These are phyloP conservation scores for Penicillium egyptiacum DNA, from an alignment of 495 filamentous ascomycete species.

Conservation along the genomic window DNA sequence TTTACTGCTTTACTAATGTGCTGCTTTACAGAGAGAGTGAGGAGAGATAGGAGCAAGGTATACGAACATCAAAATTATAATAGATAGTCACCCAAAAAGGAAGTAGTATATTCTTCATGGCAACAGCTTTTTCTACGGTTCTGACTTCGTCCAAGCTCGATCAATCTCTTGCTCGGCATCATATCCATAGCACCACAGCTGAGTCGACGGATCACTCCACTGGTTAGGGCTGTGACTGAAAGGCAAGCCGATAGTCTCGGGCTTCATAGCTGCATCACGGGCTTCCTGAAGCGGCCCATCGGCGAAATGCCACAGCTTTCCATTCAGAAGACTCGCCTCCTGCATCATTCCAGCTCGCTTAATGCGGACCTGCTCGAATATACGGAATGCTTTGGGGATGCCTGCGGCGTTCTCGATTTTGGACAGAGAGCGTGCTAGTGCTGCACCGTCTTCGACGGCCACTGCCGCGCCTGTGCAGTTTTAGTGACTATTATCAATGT, in stretches of 20 bases:
- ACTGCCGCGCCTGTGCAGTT: conserved; percentile 41
- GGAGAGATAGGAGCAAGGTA: neutral
- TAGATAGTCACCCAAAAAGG: neutral
- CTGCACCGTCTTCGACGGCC: conserved; percentile 43
- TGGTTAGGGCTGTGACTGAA: conserved; percentile 47
- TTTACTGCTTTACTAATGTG: neutral
- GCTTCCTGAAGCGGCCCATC: conserved; percentile 46
- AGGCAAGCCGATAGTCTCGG: conserved; percentile 18
- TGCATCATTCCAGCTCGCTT: conserved; percentile 34
- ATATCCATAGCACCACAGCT: conserved; percentile 49
- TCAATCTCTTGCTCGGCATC: conserved; percentile 43
- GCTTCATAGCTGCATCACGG: conserved; percentile 44
- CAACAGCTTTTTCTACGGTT: neutral
- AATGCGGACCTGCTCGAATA: conserved; percentile 34
- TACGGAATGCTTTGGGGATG: conserved; percentile 15
- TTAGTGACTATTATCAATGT: neutral
- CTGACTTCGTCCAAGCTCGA: conserved; percentile 20
- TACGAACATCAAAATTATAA: neutral
- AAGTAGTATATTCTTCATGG: neutral
- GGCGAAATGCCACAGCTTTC: conserved; percentile 45
- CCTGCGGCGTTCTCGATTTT: conserved; percentile 15
- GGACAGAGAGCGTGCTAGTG: conserved; percentile 29
- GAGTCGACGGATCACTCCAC: conserved; percentile 48
- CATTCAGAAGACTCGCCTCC: conserved; percentile 37
- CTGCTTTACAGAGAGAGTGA: neutral